Evolutionary conservation across 1,284 basidiomycete genomes (phyloP), one percentile per base, ranked within the genome.

Genomic region (Violaceomyces palustris): DNA sequence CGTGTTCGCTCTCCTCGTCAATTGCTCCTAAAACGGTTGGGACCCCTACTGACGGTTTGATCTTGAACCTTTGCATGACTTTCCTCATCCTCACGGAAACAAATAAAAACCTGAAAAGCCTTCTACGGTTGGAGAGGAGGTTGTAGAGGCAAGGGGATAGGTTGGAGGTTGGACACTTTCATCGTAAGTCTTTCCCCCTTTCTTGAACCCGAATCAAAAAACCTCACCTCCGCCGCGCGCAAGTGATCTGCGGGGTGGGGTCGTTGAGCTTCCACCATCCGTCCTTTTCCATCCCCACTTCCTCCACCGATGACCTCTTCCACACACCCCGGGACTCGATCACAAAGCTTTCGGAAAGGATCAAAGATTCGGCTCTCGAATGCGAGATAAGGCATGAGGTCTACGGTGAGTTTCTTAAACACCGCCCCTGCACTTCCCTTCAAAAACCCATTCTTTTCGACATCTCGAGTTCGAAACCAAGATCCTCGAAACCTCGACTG

Each of bases 121-220:
- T 92, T 90, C 72, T 91, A 86, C 55, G 85, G 84, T 6, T 90
- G 87, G 72, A 80, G 87, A 19, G 88, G 88, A 74, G 82, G 86
- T 50, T 87, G 86, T 69, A 77, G 88, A 31, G 70, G 71, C 45
- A 91, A 89, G 65, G 85, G 87, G 3, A 79, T 88, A 34, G 88
- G 88, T 2, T 92, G 88, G 88, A 78, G 88, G 51, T 74, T 92
- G 31, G 88, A 92, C 70, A 84, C 83, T 77, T 88, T 70, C 34
- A 61, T 71, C 33, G 87, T 65, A 35, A 42, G 50, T 46, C 1
- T 2, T n/a, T 10, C 28, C n/a, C n/a, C n/a, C n/a, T n/a, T n/a
- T n/a, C n/a, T n/a, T n/a, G n/a, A n/a, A 18, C 12, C 9, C 18
- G 15, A 29, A 14, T 18, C 26, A 7, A 18, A 14, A 18, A 34